Conservation (phyloP, 108 stramenopile species). For the Parmales sp. region DNA sequence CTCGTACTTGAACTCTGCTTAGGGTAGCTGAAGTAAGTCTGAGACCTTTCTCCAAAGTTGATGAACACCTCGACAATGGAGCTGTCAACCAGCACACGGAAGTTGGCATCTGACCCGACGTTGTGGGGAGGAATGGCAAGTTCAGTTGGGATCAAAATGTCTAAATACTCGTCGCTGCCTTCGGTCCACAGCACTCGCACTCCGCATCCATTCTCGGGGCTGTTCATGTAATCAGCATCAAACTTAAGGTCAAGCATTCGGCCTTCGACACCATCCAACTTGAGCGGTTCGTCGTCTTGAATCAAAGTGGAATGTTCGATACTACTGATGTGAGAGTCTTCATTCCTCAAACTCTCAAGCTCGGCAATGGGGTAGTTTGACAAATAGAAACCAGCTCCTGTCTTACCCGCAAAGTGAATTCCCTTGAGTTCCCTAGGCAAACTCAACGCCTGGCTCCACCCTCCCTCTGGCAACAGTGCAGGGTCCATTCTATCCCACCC, state of each 20-base stretch:
- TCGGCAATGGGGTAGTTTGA: not conserved
- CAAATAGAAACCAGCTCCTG: not conserved
- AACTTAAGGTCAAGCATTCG: not conserved
- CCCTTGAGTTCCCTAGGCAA: not conserved
- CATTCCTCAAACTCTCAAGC: not conserved
- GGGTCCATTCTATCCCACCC: not conserved
- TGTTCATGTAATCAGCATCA: not conserved
- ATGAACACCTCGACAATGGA: not conserved
- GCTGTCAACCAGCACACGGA: not conserved
- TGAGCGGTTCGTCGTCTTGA: slow-evolving; percentile 1
- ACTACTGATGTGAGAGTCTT: not conserved
- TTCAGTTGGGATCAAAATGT: not conserved
- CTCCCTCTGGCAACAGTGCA: not conserved
- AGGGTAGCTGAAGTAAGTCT: not conserved
- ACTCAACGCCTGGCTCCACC: not conserved
- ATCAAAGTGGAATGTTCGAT: not conserved
- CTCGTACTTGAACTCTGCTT: not conserved
- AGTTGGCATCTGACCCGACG: no score
- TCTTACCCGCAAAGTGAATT: no score
- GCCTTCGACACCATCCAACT: not conserved
- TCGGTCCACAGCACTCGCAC: slow-evolving; percentile 3
- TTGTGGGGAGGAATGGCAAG: no score
- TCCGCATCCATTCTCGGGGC: not conserved
- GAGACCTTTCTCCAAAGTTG: not conserved
- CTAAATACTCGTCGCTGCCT: not conserved